A percentile compares a stretch with the other conserved stretches of the same genome.
Evolutionary conservation across 768 basidiomycete genomes (phyloP).

Genomic region (Gloeophyllum trabeum): DNA sequence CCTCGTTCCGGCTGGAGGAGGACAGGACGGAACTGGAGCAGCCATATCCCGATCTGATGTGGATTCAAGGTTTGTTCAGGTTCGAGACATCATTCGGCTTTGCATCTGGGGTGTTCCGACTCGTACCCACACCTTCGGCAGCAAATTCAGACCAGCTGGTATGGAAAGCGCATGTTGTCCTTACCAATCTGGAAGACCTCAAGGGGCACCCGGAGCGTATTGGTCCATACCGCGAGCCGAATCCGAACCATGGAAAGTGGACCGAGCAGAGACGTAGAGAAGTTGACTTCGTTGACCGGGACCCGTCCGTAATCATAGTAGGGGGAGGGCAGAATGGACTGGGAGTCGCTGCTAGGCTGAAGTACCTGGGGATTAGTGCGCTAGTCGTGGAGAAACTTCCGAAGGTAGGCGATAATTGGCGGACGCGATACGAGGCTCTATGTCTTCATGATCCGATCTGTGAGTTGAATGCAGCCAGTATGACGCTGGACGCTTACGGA

Average conservation of each 20-base stretch:
- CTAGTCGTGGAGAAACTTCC: conserved; percentile 24
- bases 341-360: conserved; percentile 29
- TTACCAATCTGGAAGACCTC: conserved; percentile 41
- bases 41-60: conserved; percentile 24
- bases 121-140: conserved; percentile 24
- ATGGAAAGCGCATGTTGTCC: conserved; percentile 37
- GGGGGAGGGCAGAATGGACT: conserved; percentile 33
- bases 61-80: conserved; percentile 30
- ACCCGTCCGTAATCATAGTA: conserved; percentile 15
- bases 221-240: conserved; percentile 20
- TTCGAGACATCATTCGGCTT: conserved; percentile 30
- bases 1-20: conserved; percentile 13
- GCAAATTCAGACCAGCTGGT: conserved; percentile 9
- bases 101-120: conserved; percentile 31
- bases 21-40: conserved; percentile 11
- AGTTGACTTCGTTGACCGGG: no score
- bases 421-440: conserved; percentile 15
- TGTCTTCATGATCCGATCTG: not conserved
- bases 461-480: no score
- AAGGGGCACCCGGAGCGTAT: conserved; percentile 31
- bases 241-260: conserved; percentile 31
- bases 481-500: not conserved
- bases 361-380: conserved; percentile 25
- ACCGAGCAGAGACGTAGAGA: no score
- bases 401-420: conserved; percentile 30